Conservation (phyloP, 768 basidiomycete species). For the Agaricus subrufescens region DNA sequence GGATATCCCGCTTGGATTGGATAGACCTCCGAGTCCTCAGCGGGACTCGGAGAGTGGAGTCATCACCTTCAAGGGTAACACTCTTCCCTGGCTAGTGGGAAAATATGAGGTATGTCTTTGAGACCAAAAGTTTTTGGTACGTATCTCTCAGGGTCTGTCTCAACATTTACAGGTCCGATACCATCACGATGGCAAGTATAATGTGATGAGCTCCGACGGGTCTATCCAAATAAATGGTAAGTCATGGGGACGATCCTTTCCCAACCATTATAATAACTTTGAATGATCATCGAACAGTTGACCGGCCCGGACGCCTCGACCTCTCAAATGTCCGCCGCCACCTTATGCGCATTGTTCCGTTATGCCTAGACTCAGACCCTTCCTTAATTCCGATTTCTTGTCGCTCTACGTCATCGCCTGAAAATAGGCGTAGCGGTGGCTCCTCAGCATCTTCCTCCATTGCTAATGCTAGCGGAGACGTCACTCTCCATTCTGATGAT, state of each 20-base stretch:
- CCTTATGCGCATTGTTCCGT: constrained; percentile 73
- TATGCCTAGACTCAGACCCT: constrained; percentile 85
- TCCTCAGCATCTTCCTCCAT: constrained; percentile 1
- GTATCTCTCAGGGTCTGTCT: constrained; percentile 1
- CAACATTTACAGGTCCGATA: constrained; percentile 58
- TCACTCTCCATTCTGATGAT: constrained; percentile 17
- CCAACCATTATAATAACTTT: constrained; percentile 7
- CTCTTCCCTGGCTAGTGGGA: constrained; percentile 83
- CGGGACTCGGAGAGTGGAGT: constrained; percentile 52
- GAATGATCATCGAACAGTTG: constrained; percentile 41
- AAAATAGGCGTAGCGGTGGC: not conserved
- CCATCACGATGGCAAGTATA: constrained; percentile 97
- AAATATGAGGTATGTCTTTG: constrained; percentile 67
- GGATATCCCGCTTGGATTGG: constrained; percentile 57
- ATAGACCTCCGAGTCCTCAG: constrained; percentile 28
- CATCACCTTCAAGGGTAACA: constrained; percentile 72
- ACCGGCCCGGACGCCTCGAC: constrained; percentile 58
- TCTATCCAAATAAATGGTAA: constrained; percentile 87
- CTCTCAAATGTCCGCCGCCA: constrained; percentile 61
- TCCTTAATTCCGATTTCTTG: constrained; percentile 74
- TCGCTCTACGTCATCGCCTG: constrained; percentile 20
- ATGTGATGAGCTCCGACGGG: constrained; percentile 83
- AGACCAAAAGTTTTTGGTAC: not conserved
- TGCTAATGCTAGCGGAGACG: constrained; percentile 6
- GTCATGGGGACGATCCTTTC: constrained; percentile 20